A percentile compares a stretch with the other conserved stretches of the same genome.
Evolutionary conservation across 129 eudicot genomes (phyloP).

Genomic region (Mikania micrantha): DNA sequence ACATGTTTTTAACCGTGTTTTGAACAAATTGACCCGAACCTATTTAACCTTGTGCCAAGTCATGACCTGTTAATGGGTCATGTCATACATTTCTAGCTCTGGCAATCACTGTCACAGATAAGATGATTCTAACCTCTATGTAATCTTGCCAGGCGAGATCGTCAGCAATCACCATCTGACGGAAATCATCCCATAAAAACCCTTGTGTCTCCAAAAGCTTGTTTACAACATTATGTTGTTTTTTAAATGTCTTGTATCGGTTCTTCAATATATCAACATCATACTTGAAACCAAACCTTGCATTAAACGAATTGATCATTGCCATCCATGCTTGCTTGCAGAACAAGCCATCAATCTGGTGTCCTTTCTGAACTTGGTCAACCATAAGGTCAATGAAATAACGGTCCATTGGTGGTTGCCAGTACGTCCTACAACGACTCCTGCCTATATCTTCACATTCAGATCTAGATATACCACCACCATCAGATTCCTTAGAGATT

Average conservation of each 20-base stretch:
- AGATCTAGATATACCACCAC: conserved; percentile 10
- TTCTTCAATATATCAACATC: conserved; percentile 45
- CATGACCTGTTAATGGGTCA: too few relatives aligned
- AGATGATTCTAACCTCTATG: conserved; percentile 38
- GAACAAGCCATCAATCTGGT: conserved; percentile 44
- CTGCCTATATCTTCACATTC: conserved; percentile 17
- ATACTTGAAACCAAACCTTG: conserved; percentile 36
- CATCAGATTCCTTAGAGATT: conserved; percentile 10
- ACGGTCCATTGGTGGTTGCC: conserved; percentile 61
- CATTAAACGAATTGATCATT: conserved; percentile 38
- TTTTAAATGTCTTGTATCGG: conserved; percentile 38
- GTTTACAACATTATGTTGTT: conserved; percentile 40
- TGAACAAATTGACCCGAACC: neutral
- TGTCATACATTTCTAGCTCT: neutral
- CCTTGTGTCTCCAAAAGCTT: conserved; percentile 43
- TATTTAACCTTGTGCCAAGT: too few relatives aligned
- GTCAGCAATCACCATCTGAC: conserved; percentile 49
- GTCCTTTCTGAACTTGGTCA: conserved; percentile 43
- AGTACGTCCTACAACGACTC: conserved; percentile 35
- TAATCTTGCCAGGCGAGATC: conserved; percentile 50
- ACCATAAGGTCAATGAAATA: conserved; percentile 49
- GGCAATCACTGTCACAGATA: neutral
- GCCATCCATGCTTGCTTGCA: conserved; percentile 51
- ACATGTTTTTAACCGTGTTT: neutral
- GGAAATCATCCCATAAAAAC: conserved; percentile 44